phyloP scores from a whole-genome alignment of 1,284 basidiomycete genomes.

The Cutaneotrichosporon cavernicola region DNA sequence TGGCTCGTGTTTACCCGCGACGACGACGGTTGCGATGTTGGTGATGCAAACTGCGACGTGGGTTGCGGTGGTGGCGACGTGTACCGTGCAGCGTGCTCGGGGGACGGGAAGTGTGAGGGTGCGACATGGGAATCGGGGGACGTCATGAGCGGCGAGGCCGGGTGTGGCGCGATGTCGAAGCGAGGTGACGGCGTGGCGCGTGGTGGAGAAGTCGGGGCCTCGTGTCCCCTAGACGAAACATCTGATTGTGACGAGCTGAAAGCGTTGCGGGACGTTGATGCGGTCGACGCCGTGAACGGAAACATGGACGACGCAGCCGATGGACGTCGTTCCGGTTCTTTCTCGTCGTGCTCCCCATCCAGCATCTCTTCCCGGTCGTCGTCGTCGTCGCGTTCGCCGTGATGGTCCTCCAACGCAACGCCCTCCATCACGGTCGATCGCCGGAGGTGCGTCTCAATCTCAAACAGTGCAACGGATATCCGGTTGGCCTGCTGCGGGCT shows the following conservation, averaged over 20 bases:
- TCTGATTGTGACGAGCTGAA: slow-evolving; percentile 1
- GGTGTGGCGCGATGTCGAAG: not conserved
- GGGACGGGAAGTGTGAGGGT: not conserved
- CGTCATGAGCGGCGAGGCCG: not conserved
- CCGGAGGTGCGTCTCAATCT: slow-evolving; percentile 39
- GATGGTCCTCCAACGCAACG: slow-evolving; percentile 12
- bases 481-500: slow-evolving; percentile 44
- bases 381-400: slow-evolving; percentile 36
- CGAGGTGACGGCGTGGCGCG: not conserved
- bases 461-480: slow-evolving; percentile 45
- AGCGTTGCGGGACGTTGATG: slow-evolving; percentile 20
- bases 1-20: not conserved
- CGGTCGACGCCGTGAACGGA: slow-evolving; percentile 34
- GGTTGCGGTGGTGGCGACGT: slow-evolving; percentile 1
- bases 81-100: not conserved
- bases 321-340: slow-evolving; percentile 11
- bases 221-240: not conserved
- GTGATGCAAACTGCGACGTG: slow-evolving; percentile 1
- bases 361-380: slow-evolving; percentile 36
- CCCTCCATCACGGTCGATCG: slow-evolving; percentile 6
- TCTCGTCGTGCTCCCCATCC: slow-evolving; percentile 19
- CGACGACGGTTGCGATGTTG: not conserved
- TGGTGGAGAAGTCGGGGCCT: not conserved
- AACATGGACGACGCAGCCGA: slow-evolving; percentile 31
- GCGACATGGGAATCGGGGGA: slow-evolving; percentile 1